Conservation (phyloP, 2,329 filamentous ascomycete species). For the Trichoderma pleuroti region DNA sequence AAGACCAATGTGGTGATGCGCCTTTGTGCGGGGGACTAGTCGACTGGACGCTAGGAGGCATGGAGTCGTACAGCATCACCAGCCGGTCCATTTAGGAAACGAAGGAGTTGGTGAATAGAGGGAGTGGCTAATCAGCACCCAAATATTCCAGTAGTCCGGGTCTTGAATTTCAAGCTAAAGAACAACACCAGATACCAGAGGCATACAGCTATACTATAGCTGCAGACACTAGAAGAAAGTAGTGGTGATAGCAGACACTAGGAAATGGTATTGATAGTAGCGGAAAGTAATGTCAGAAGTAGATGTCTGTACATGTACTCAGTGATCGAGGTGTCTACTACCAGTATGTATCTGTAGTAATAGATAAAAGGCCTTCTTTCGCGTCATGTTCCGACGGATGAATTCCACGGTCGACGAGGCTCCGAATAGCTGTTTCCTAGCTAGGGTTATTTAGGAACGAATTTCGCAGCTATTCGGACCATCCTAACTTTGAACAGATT, state of each 20-base stretch:
- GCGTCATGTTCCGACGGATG: neutral
- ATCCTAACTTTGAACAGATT: neutral
- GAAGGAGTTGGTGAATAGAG: neutral
- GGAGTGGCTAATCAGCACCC: neutral
- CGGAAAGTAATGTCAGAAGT: neutral
- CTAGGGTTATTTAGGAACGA: neutral
- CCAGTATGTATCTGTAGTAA: neutral
- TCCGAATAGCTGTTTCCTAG: neutral
- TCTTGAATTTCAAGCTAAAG: neutral
- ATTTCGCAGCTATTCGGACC: no score
- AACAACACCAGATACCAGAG: neutral
- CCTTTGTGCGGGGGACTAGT: neutral
- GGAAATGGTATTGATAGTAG: neutral
- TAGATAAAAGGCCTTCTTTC: neutral
- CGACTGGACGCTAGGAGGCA: neutral
- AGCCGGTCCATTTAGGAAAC: neutral
- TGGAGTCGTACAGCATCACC: neutral
- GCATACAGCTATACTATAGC: neutral
- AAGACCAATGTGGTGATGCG: neutral
- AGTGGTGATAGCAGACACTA: neutral
- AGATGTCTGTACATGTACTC: neutral
- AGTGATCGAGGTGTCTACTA: neutral
- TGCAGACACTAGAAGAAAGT: neutral
- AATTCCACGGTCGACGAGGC: neutral
- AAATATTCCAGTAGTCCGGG: neutral